Base-by-base conservation (phyloP, 1,284 basidiomycete genomes). In the Rhodotorula sp. region DNA sequence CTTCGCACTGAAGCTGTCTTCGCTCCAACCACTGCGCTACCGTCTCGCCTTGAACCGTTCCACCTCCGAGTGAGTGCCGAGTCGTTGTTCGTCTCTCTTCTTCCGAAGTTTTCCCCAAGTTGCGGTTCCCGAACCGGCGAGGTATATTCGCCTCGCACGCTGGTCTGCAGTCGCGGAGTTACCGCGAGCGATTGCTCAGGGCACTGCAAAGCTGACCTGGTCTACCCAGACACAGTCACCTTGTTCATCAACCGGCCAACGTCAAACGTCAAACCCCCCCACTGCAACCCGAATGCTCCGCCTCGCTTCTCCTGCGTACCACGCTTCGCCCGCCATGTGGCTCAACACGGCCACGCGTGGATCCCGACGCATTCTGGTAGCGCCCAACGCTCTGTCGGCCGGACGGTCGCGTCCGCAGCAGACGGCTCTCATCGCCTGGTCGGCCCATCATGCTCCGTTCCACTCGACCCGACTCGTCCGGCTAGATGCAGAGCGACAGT, bases 401-500 rank as follows among this genome's bases (percentile, higher is more conserved):
- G 21, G 21, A 20, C 39, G n/a, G 3, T 18, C 46, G 57, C 39
- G 20, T 14, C 31, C 57, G 39, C n/a, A 23, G 20, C 49, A 20
- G 49, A 18, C 49, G 18, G 23, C 20, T 51, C 49, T 51, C 49
- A 51, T 51, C 49, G 15, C 16, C 10, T 16, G 26, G 26, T n/a
- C 54, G 54, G 54, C n/a, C 26, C 29, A 26, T 8, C 29, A 34
- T 8, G 52, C 65, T 5, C 20, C 49, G 2, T 66, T 74, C 58
- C 69, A 71, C 34, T 69, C 68, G 29, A 59, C 58, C 3, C 64
- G 52, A 1, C 58, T 47, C 26, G 21, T 51, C 10, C 66, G 18
- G 12, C 69, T 73, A 49, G 66, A 68, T 31, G 56, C 66, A 4
- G 69, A 73, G 43, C 63, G 68, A 16, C 39, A 58, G 5, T 14